phyloP scores from a whole-genome alignment of 306 rosid genomes.

The Pyrus bretschneideri region DNA sequence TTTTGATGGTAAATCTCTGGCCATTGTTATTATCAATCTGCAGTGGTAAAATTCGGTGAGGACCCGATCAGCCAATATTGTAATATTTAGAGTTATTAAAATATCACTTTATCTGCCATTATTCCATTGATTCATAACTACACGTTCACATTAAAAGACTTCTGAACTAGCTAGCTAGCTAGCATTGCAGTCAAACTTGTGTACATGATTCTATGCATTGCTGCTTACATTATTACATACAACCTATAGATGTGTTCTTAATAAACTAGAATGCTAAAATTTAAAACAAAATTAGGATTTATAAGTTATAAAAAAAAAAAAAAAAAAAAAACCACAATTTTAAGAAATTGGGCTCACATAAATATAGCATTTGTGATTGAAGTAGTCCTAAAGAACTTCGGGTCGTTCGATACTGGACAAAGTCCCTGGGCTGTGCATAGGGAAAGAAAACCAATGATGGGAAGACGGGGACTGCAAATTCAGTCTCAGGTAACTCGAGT shows the following conservation, averaged over 20 bases:
- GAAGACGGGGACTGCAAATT: slow-evolving; percentile 46
- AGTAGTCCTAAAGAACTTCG: slow-evolving; percentile 7
- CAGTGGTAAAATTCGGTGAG: neutral
- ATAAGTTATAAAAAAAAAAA: neutral
- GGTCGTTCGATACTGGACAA: slow-evolving; percentile 22
- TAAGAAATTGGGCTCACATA: neutral
- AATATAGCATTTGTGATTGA: neutral
- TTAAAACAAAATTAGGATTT: neutral
- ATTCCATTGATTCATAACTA: neutral
- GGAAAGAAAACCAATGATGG: slow-evolving; percentile 36
- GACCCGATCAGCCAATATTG: neutral
- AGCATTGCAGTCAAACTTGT: neutral
- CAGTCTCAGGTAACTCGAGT: slow-evolving; percentile 27
- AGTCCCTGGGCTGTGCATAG: slow-evolving; percentile 37
- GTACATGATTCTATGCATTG: neutral
- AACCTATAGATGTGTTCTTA: neutral
- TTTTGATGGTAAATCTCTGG: neutral
- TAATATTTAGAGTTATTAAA: neutral
- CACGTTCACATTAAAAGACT: neutral
- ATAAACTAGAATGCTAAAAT: neutral
- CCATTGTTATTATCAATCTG: neutral
- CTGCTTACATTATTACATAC: neutral
- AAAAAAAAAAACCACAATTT: neutral
- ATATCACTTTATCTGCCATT: neutral
- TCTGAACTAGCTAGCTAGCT: neutral